Conservation (phyloP, 106 monocot species). For the Xerophyta viscosa region DNA sequence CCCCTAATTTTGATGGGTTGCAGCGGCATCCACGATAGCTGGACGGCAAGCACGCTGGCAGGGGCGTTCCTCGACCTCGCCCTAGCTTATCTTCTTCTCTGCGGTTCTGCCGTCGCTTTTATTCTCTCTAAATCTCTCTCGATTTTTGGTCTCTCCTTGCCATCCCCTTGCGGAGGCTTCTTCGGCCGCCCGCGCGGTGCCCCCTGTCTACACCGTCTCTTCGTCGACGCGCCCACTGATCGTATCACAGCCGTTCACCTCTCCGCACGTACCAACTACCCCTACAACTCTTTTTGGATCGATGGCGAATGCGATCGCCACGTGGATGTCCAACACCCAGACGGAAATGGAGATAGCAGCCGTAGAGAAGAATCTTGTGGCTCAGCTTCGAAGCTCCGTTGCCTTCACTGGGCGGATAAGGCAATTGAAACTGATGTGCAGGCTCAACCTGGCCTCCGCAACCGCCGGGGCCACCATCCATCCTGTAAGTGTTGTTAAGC, state of each 20-base stretch:
- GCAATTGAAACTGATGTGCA: not conserved
- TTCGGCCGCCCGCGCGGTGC: conserved; percentile 2
- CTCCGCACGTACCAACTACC: conserved; percentile 15
- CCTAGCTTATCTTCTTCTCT: conserved; percentile 58
- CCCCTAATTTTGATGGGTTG: not conserved
- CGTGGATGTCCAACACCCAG: too few species aligned
- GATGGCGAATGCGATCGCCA: not conserved
- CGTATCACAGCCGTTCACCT: conserved; percentile 13
- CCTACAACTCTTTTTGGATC: conserved; percentile 22
- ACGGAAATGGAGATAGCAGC: not conserved
- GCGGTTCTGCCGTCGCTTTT: conserved; percentile 42
- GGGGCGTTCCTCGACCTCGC: conserved; percentile 63
- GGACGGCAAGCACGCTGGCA: conserved; percentile 42
- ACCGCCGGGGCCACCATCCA: not conserved
- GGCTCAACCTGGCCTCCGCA: not conserved
- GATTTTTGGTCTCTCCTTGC: conserved; percentile 45
- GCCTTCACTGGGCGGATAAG: not conserved
- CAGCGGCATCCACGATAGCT: conserved; percentile 9
- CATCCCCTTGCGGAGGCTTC: conserved; percentile 35
- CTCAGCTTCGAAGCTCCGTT: not conserved
- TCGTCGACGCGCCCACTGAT: conserved; percentile 1
- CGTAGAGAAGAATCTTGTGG: conserved; percentile 4
- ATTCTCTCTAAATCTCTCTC: conserved; percentile 36
- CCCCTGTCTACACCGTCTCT: conserved; percentile 20
- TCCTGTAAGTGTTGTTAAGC: too few species aligned